Conservation (phyloP, 2,329 filamentous ascomycete species). For the Colletotrichum lentis region DNA sequence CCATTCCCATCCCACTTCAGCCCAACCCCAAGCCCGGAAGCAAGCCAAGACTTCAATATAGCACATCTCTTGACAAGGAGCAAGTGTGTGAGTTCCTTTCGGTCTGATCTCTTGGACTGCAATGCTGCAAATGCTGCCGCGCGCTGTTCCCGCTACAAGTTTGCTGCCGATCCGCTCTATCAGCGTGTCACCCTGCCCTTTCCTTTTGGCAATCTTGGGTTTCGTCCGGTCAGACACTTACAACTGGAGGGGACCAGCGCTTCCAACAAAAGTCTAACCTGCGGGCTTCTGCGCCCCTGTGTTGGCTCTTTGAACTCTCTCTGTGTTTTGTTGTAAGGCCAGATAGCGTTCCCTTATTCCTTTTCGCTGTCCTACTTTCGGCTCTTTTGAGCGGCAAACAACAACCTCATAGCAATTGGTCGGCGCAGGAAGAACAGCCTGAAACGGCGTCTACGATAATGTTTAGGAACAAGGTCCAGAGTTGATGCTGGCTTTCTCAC, state of each 20-base stretch:
- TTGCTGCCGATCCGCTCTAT: conserved; percentile 2
- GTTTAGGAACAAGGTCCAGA: conserved; percentile 24
- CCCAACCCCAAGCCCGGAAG: conserved; percentile 1
- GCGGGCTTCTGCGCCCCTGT: not conserved
- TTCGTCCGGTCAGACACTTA: not conserved
- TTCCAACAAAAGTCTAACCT: conserved; percentile 22
- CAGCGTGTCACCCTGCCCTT: conserved; percentile 14
- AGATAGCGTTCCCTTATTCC: not conserved
- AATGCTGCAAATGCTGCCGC: conserved; percentile 4
- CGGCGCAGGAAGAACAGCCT: conserved; percentile 13
- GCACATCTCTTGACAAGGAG: conserved; percentile 14
- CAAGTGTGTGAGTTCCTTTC: not conserved
- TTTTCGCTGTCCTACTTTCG: not conserved
- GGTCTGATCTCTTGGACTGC: conserved; percentile 22
- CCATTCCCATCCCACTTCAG: not conserved
- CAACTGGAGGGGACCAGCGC: conserved; percentile 3
- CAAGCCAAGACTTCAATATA: conserved; percentile 23
- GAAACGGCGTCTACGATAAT: conserved; percentile 31
- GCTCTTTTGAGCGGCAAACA: not conserved
- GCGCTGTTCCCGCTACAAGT: not conserved
- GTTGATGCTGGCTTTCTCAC: not conserved
- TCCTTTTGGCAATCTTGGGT: not conserved
- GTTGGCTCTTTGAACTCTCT: not conserved
- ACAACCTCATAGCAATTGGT: not conserved
- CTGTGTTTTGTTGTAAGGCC: not conserved